Conservation (phyloP, 2,329 filamentous ascomycete genomes). For the Neofusicoccum sp. region DNA sequence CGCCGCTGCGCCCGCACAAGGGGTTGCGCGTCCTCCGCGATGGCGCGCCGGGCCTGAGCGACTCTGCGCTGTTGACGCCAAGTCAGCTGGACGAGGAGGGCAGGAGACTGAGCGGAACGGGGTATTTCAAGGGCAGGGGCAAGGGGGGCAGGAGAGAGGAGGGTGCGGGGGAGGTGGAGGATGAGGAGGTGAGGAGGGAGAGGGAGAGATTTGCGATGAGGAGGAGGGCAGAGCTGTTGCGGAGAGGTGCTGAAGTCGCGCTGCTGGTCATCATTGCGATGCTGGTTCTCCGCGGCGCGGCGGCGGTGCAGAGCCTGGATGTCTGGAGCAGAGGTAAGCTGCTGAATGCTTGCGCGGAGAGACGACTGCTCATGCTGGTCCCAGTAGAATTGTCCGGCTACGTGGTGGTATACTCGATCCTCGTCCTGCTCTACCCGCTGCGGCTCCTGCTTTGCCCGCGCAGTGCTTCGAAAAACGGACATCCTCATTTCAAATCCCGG, state of each 20-base stretch:
- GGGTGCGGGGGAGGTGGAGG: conserved; percentile 24
- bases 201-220: conserved; percentile 73
- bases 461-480: background rate
- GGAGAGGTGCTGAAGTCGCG: conserved; percentile 55
- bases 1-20: conserved; percentile 70
- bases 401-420: conserved; percentile 29
- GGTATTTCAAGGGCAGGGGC: conserved; percentile 28
- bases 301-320: conserved; percentile 28
- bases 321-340: conserved; percentile 42
- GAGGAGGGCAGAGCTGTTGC: conserved; percentile 88
- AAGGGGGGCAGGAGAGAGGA: conserved; percentile 21
- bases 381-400: conserved; percentile 43
- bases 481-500: conserved; percentile 34
- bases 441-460: conserved; percentile 30
- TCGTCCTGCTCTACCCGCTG: conserved; percentile 38
- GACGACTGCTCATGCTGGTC: conserved; percentile 24
- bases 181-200: conserved; percentile 38
- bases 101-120: conserved; percentile 29
- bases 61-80: conserved; percentile 44
- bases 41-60: conserved; percentile 21
- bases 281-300: conserved; percentile 43
- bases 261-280: conserved; percentile 54
- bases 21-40: conserved; percentile 61
- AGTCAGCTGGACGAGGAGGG: conserved; percentile 49
- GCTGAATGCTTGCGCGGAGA: background rate